phyloP scores from a whole-genome alignment of 1,139 yeast genomes.

The Pichia sp. region DNA sequence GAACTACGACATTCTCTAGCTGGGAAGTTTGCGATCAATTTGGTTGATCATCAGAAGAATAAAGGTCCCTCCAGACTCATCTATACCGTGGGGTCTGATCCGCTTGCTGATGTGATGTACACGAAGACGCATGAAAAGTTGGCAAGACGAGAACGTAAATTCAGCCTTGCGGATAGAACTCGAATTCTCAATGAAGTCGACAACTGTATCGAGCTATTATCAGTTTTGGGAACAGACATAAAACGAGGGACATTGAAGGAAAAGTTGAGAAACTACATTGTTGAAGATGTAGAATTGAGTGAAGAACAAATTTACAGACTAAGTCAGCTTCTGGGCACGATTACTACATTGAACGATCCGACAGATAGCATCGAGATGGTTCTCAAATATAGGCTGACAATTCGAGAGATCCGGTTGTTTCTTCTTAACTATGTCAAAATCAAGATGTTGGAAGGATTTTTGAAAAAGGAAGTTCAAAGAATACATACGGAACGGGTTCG shows the following conservation, averaged over 20 bases:
- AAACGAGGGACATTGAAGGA: constrained; percentile 14
- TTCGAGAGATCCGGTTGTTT: constrained; percentile 40
- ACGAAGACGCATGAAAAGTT: constrained; percentile 37
- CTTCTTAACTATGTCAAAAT: constrained; percentile 36
- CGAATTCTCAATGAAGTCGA: constrained; percentile 45
- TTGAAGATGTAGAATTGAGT: constrained; percentile 10
- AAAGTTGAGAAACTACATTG: constrained; percentile 12
- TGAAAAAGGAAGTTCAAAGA: constrained; percentile 21
- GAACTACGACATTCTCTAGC: constrained; percentile 12
- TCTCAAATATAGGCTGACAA: constrained; percentile 39
- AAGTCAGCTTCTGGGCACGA: constrained; percentile 36
- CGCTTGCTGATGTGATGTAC: constrained; percentile 21
- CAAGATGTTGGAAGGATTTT: constrained; percentile 22
- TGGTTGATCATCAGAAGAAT: constrained; percentile 15
- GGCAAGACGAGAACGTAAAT: constrained; percentile 46
- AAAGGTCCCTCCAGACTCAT: not conserved
- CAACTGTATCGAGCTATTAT: constrained; percentile 28
- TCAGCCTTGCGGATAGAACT: constrained; percentile 41
- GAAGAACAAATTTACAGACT: constrained; percentile 13
- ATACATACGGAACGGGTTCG: not conserved
- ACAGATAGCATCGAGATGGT: constrained; percentile 38
- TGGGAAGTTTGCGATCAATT: constrained; percentile 9
- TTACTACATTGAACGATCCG: constrained; percentile 39
- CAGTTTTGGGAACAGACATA: constrained; percentile 20
- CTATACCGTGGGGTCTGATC: constrained; percentile 17